Percentiles rank a stretch among this genome's conserved stretches.
Evolutionary conservation across 306 rosid genomes (phyloP).

Genomic region (Malus asiatica): DNA sequence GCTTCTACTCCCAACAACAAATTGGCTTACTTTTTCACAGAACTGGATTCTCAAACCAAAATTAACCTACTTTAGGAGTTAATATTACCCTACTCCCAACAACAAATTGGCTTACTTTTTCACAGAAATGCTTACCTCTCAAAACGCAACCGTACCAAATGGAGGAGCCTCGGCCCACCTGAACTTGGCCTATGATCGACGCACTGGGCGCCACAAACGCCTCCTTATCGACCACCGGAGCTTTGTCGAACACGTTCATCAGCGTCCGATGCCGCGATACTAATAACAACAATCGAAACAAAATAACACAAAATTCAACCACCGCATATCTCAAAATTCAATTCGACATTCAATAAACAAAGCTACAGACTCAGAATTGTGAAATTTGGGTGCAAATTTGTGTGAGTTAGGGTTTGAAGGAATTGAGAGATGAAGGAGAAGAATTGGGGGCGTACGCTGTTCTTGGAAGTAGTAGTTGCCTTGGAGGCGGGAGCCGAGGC

Average conservation of each 20-base stretch:
- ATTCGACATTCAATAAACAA: neutral
- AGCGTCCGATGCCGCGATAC: conserved; percentile 93
- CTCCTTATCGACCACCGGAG: conserved; percentile 65
- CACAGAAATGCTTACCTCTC: conserved; percentile 47
- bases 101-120: no score
- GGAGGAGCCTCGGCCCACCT: conserved; percentile 67
- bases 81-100: no score
- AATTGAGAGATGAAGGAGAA: neutral
- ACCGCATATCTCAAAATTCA: neutral
- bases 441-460: conserved; percentile 44
- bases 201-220: conserved; percentile 93
- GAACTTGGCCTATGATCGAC: conserved; percentile 71
- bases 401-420: neutral
- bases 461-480: conserved; percentile 82
- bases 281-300: neutral
- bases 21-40: neutral
- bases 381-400: neutral
- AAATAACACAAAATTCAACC: neutral
- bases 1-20: neutral
- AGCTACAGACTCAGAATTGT: neutral
- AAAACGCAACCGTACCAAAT: conserved; percentile 96
- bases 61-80: neutral
- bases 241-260: conserved; percentile 76
- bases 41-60: neutral
- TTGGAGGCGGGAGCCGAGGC: conserved; percentile 85